Percentiles rank a stretch among this genome's conserved stretches.
Conservation (phyloP, 108 stramenopile genomes). For the Mayamaea pseudoterrestris region DNA sequence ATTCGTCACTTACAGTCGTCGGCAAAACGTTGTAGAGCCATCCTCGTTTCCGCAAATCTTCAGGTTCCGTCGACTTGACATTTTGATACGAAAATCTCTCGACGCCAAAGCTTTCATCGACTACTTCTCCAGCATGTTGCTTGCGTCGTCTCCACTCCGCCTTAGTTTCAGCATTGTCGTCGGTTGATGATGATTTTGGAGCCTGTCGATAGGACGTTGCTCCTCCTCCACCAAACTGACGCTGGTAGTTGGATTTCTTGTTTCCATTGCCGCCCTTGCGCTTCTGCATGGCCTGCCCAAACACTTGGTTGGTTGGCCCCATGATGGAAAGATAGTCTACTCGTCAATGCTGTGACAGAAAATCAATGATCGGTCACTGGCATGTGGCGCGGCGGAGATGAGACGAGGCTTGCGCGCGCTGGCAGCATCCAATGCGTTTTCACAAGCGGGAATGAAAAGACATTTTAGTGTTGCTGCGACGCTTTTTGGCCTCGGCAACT, state of each 20-base stretch:
- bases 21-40: slow-evolving; percentile 90
- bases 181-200: slow-evolving; percentile 1
- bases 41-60: too few species aligned
- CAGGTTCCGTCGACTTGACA: slow-evolving; percentile 10
- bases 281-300: slow-evolving; percentile 3
- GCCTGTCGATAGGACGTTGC: background rate
- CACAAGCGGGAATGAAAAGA: too few species aligned
- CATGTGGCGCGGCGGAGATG: too few species aligned
- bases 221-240: slow-evolving; percentile 34
- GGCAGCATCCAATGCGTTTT: too few species aligned
- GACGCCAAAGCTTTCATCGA: slow-evolving; percentile 42
- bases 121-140: slow-evolving; percentile 40
- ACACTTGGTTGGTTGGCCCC: slow-evolving; percentile 1
- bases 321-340: too few species aligned
- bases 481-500: too few species aligned
- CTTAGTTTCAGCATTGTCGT: slow-evolving; percentile 10
- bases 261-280: slow-evolving; percentile 10
- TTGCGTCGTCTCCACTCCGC: slow-evolving; percentile 22
- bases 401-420: too few species aligned
- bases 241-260: slow-evolving; percentile 34
- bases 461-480: too few species aligned
- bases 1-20: slow-evolving; percentile 53
- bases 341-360: too few species aligned
- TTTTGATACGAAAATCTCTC: slow-evolving; percentile 27
- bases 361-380: too few species aligned